Evolutionary conservation across 225 moss, liverwort and hornwort species (phyloP).

Genomic region (Pleurozium schreberi): DNA sequence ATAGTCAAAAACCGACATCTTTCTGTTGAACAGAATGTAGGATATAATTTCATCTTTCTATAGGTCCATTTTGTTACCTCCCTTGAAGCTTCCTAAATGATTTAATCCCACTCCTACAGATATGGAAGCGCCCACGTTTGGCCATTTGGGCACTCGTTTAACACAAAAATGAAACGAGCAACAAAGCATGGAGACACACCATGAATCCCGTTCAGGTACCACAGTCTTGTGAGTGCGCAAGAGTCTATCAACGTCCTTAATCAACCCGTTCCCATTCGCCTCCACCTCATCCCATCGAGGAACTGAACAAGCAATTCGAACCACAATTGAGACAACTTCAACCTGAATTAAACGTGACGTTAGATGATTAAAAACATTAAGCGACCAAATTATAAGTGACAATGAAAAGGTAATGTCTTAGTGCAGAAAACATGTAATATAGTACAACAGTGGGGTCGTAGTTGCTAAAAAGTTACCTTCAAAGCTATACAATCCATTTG

Average conservation of each 20-base stretch:
- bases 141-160: not conserved
- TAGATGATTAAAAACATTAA: not conserved
- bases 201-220: conserved; percentile 21
- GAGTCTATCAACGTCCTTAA: conserved; percentile 25
- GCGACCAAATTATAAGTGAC: not conserved
- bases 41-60: not conserved
- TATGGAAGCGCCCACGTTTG: not conserved
- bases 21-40: not conserved
- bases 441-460: not conserved
- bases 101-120: not conserved
- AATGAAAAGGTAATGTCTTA: not conserved
- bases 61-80: not conserved
- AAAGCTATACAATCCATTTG: conserved; percentile 29
- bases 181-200: conserved; percentile 9
- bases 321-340: not conserved
- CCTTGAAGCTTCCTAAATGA: not conserved
- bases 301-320: conserved; percentile 8
- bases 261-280: conserved; percentile 5
- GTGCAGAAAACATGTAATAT: not conserved
- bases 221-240: conserved; percentile 19
- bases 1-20: not conserved
- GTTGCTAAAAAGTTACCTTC: not conserved
- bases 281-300: conserved; percentile 43
- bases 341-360: not conserved
- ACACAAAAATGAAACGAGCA: not conserved